A percentile compares a stretch with the other conserved stretches of the same genome.
phyloP scores from a whole-genome alignment of 805 yeast genomes.

The Monosporozyma siamensis region DNA sequence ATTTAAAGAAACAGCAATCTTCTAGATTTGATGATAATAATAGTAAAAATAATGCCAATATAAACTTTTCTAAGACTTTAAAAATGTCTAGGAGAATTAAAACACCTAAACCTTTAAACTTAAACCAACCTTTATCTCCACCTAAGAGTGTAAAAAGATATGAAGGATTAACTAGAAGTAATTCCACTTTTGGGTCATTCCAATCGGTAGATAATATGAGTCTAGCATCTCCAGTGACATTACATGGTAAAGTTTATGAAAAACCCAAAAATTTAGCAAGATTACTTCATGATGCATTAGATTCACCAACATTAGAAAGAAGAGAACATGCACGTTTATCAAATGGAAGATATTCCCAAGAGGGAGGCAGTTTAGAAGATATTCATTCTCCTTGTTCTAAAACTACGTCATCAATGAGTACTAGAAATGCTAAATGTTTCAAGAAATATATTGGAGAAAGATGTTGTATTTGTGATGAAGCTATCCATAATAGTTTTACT shows the following conservation, averaged over 20 bases:
- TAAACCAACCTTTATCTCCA: constrained; percentile 18
- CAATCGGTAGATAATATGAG: not conserved
- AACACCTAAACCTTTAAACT: constrained; percentile 19
- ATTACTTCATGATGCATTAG: constrained; percentile 1
- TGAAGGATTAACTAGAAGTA: not conserved
- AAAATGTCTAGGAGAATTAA: constrained; percentile 12
- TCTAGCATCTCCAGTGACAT: constrained; percentile 8
- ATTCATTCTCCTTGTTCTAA: constrained; percentile 16
- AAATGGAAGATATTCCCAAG: not conserved
- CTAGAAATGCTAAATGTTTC: constrained; percentile 9
- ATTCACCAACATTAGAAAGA: constrained; percentile 1
- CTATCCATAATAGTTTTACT: constrained; percentile 30
- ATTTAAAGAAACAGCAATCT: constrained; percentile 6
- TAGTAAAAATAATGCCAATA: constrained; percentile 2
- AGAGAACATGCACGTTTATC: not conserved
- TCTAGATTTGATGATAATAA: not conserved
- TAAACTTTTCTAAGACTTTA: constrained; percentile 1
- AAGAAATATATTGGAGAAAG: constrained; percentile 22
- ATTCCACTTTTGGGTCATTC: constrained; percentile 1
- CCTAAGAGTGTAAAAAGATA: constrained; percentile 17
- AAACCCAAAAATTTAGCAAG: constrained; percentile 6
- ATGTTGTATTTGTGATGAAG: constrained; percentile 40
- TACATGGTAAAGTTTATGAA: not conserved
- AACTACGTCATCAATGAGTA: constrained; percentile 1
- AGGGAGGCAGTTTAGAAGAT: constrained; percentile 12